Percentiles rank a stretch among this genome's conserved stretches.
Evolutionary conservation across 148 eudicot genomes (phyloP).

Genomic region (Nyssa sinensis): DNA sequence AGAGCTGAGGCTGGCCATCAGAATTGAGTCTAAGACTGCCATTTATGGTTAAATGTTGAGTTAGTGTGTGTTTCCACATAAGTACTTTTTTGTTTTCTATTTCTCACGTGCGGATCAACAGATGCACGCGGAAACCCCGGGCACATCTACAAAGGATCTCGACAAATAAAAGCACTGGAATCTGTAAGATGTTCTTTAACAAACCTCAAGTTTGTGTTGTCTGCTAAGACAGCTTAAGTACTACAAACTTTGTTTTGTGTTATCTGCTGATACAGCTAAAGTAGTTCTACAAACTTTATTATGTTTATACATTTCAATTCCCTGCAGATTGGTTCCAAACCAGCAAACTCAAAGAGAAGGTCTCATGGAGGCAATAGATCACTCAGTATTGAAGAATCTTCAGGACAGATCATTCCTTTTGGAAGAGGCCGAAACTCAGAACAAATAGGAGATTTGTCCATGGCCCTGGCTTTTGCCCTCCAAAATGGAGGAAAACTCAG

Average conservation of each 20-base stretch:
- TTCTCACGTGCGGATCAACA: conserved; percentile 25
- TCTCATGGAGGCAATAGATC: conserved; percentile 35
- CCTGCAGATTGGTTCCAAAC: conserved; percentile 38
- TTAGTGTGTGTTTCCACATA: neutral
- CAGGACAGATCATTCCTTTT: conserved; percentile 63
- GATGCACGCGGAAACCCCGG: conserved; percentile 43
- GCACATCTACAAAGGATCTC: conserved; percentile 42
- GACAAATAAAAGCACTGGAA: conserved; percentile 43
- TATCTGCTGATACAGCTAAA: neutral
- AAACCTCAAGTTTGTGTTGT: neutral
- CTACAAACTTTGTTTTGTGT: neutral
- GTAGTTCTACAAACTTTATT: neutral
- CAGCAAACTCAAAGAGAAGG: conserved; percentile 36
- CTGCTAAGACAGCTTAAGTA: neutral
- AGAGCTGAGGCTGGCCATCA: too few species aligned
- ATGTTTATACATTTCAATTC: neutral
- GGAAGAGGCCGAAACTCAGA: conserved; percentile 36
- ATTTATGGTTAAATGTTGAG: neutral
- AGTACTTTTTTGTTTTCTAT: neutral
- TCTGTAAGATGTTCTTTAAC: conserved; percentile 49
- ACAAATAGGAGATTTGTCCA: conserved; percentile 54
- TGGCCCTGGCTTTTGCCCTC: conserved; percentile 63
- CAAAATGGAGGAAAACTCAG: conserved; percentile 47
- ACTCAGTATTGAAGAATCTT: conserved; percentile 30
- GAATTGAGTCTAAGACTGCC: too few species aligned